Conservation (phyloP, 2,329 filamentous ascomycete genomes). For the Laburnicola sp. region DNA sequence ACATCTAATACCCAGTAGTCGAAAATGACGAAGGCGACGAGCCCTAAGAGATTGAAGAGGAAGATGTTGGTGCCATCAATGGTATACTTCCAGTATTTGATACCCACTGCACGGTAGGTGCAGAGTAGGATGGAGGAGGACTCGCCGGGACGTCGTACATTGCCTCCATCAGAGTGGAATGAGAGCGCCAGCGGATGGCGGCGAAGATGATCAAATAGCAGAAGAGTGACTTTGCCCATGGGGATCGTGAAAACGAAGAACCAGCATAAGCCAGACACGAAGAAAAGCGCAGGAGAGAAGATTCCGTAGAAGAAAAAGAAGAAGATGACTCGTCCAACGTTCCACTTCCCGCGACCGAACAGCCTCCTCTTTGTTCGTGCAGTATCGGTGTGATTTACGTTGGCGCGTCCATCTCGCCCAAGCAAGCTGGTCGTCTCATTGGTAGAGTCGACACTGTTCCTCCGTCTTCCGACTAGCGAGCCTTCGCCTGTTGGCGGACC, state of each 20-base stretch:
- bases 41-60: slow-evolving; percentile 91
- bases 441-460: slow-evolving; percentile 85
- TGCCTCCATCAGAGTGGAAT: slow-evolving; percentile 83
- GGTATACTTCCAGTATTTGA: slow-evolving; percentile 99
- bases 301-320: slow-evolving; percentile 95
- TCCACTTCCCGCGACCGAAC: slow-evolving; percentile 96
- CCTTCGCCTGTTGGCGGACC: slow-evolving; percentile 71
- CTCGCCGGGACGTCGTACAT: slow-evolving; percentile 69
- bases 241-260: slow-evolving; percentile 97
- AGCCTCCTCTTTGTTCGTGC: slow-evolving; percentile 72
- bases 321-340: slow-evolving; percentile 89
- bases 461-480: slow-evolving; percentile 81
- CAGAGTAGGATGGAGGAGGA: slow-evolving; percentile 88
- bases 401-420: slow-evolving; percentile 63
- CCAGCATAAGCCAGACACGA: slow-evolving; percentile 90
- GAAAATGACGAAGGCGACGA: slow-evolving; percentile 92
- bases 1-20: slow-evolving; percentile 82
- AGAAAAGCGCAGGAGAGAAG: slow-evolving; percentile 80
- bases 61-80: slow-evolving; percentile 99
- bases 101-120: slow-evolving; percentile 92
- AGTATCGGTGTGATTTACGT: slow-evolving; percentile 43
- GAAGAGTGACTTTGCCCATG: slow-evolving; percentile 92
- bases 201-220: slow-evolving; percentile 87
- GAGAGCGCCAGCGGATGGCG: slow-evolving; percentile 90
- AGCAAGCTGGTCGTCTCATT: slow-evolving; percentile 90